Evolutionary conservation across 2,329 filamentous ascomycete genomes (phyloP).

Genomic region (Dothideomycetes sp.): DNA sequence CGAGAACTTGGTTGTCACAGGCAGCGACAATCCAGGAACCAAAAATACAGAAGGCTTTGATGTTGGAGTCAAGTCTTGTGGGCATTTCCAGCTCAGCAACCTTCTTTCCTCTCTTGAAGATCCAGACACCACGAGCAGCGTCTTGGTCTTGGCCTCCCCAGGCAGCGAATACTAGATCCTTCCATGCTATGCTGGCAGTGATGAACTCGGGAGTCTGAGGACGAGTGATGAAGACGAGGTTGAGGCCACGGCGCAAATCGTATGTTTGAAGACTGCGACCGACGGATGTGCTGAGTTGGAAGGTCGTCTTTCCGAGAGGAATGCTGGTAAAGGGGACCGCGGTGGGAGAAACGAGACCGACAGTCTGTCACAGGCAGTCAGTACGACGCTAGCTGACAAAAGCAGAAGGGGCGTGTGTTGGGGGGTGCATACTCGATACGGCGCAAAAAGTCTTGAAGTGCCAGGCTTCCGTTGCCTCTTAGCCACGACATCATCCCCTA

Average conservation of each 20-base stretch:
- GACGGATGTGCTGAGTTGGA: conserved; percentile 93
- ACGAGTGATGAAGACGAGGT: conserved; percentile 85
- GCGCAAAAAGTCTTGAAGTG: conserved; percentile 76
- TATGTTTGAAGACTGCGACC: conserved; percentile 90
- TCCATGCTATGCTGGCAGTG: conserved; percentile 81
- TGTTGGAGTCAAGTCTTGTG: conserved; percentile 55
- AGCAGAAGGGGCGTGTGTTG: neutral
- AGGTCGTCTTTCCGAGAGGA: conserved; percentile 85
- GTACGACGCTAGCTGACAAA: neutral
- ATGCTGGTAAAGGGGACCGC: conserved; percentile 81
- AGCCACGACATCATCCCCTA: conserved; percentile 18
- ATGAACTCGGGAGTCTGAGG: conserved; percentile 81
- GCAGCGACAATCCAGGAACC: conserved; percentile 86
- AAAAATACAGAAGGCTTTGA: conserved; percentile 71
- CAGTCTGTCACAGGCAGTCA: conserved; percentile 51
- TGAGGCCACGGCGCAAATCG: conserved; percentile 80
- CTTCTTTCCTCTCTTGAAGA: conserved; percentile 85
- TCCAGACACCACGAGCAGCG: conserved; percentile 64
- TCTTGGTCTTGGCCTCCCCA: conserved; percentile 59
- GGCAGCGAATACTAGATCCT: conserved; percentile 76
- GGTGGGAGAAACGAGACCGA: conserved; percentile 88
- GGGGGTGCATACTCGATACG: conserved; percentile 62
- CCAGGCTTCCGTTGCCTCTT: conserved; percentile 20
- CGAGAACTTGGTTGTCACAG: conserved; percentile 64
- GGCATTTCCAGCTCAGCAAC: conserved; percentile 65